phyloP scores from a whole-genome alignment of 2,329 filamentous ascomycete genomes.

The Stagonosporopsis tanaceti region DNA sequence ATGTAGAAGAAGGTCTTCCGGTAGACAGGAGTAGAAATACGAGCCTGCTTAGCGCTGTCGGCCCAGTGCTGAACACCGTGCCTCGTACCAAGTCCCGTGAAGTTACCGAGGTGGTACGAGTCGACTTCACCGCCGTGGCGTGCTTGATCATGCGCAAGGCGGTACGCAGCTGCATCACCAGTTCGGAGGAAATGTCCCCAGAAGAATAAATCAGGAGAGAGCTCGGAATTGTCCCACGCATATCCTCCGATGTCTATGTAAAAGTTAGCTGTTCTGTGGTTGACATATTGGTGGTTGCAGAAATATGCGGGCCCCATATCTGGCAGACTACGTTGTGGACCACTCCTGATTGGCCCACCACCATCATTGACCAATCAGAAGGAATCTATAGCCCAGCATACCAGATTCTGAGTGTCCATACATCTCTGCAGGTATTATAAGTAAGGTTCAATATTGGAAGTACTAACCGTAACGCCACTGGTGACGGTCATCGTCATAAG shows the following conservation, averaged over 20 bases:
- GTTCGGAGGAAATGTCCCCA: slow-evolving; percentile 70
- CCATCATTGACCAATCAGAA: too few relatives aligned
- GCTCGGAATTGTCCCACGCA: slow-evolving; percentile 71
- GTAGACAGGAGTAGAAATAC: slow-evolving; percentile 67
- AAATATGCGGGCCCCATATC: too few relatives aligned
- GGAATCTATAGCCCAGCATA: too few relatives aligned
- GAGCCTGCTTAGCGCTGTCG: slow-evolving; percentile 69
- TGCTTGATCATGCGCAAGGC: slow-evolving; percentile 66
- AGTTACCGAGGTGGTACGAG: slow-evolving; percentile 66
- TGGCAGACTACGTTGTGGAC: too few relatives aligned
- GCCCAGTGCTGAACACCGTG: slow-evolving; percentile 70
- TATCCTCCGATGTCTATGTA: slow-evolving; percentile 66
- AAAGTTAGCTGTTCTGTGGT: too few relatives aligned
- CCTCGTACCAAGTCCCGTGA: slow-evolving; percentile 67
- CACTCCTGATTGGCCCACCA: too few relatives aligned
- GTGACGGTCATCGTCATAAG: slow-evolving; percentile 67
- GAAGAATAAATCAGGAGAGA: slow-evolving; percentile 69
- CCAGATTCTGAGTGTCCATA: too few relatives aligned
- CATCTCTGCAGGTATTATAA: too few relatives aligned
- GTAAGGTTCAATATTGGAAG: too few relatives aligned
- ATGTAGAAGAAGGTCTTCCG: slow-evolving; percentile 66
- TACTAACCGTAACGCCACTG: slow-evolving; percentile 61
- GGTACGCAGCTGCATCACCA: slow-evolving; percentile 64
- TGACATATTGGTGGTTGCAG: too few relatives aligned
- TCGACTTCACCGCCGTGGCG: slow-evolving; percentile 69